Evolutionary conservation across 75 land plant species (phyloP).

Genomic region (Pinus tabuliformis): DNA sequence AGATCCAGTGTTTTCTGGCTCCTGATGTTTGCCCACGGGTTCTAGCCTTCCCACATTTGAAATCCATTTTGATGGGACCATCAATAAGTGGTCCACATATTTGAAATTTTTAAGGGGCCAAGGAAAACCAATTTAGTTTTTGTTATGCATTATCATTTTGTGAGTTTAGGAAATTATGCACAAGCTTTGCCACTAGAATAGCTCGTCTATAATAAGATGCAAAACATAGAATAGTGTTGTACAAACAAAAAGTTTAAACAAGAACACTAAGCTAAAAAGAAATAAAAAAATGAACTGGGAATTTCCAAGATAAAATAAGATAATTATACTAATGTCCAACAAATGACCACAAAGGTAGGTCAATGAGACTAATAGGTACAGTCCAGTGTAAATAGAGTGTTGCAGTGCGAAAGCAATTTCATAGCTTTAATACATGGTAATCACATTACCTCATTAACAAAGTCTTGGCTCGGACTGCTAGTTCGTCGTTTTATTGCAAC

Average conservation of each 20-base stretch:
- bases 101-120: too few relatives aligned
- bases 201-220: not conserved
- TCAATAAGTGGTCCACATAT: too few relatives aligned
- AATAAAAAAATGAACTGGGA: not conserved
- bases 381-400: too few relatives aligned
- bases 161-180: not conserved
- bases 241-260: constrained; percentile 7
- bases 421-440: not conserved
- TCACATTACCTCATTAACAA: constrained; percentile 60
- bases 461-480: constrained; percentile 54
- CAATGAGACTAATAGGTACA: too few relatives aligned
- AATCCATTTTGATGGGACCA: not conserved
- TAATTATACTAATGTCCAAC: too few relatives aligned
- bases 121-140: not conserved
- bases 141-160: not conserved
- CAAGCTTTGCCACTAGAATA: not conserved
- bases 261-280: not conserved
- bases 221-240: not conserved
- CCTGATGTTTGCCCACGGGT: not conserved
- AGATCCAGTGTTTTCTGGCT: not conserved
- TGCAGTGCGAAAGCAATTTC: too few relatives aligned
- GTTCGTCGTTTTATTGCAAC: constrained; percentile 73
- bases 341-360: too few relatives aligned
- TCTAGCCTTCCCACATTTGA: not conserved
- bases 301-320: not conserved